These are phyloP conservation scores for Aspergillus novoparasiticus DNA, from an alignment of 2,329 filamentous ascomycete genomes.

Conservation along the genomic window DNA sequence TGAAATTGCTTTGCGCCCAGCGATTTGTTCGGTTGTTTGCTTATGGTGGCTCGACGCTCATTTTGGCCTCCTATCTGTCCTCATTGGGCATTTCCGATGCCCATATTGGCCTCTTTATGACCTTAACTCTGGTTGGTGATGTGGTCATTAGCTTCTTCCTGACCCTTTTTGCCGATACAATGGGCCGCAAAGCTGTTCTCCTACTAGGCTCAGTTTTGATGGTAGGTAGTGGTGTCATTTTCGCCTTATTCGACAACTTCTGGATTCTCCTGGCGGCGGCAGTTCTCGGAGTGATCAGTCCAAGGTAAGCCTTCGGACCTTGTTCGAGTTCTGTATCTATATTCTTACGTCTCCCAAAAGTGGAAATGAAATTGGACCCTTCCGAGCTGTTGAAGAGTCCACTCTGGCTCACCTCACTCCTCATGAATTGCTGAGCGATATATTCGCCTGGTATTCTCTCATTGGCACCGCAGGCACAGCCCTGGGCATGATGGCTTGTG, in stretches of 20 bases:
- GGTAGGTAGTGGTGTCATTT: constrained; percentile 58
- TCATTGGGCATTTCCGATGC: constrained; percentile 59
- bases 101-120: constrained; percentile 67
- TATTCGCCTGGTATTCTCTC: constrained; percentile 65
- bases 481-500: constrained; percentile 60
- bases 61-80: constrained; percentile 64
- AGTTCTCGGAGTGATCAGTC: constrained; percentile 63
- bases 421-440: constrained; percentile 58
- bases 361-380: constrained; percentile 69
- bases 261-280: constrained; percentile 62
- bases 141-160: constrained; percentile 60
- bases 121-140: constrained; percentile 63
- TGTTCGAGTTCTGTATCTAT: neutral
- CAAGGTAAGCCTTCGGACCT: constrained; percentile 40
- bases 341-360: constrained; percentile 17
- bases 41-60: constrained; percentile 63
- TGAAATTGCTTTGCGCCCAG: constrained; percentile 44
- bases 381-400: constrained; percentile 68
- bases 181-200: constrained; percentile 60
- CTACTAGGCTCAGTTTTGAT: constrained; percentile 58
- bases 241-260: constrained; percentile 58
- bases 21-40: constrained; percentile 61
- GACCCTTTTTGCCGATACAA: constrained; percentile 60
- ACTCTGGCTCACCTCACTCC: constrained; percentile 63
- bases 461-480: constrained; percentile 62